Base-by-base conservation (phyloP, 2,329 filamentous ascomycete species). In the Monilinia fructigena region DNA sequence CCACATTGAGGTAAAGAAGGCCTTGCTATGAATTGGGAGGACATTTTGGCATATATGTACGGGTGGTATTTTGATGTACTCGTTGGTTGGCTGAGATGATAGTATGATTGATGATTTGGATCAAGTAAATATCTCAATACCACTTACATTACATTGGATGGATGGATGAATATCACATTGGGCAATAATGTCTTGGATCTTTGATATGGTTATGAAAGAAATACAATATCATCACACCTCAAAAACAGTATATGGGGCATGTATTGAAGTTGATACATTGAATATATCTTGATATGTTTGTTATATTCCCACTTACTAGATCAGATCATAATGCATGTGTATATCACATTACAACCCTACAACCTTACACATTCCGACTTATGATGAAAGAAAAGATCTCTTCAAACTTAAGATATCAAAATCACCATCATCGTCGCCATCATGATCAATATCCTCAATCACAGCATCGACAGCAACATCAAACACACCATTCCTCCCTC, bases 1-100 rank as follows among this genome's bases (percentile, higher is more conserved):
- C 65, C n/a, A 61, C 40, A 28, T 42, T 40, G 60, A 63, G 48
- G 53, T n/a, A 31, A 38, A 23, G 26, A 26, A n/a, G n/a, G 26
- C 20, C 18, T 50, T 26, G 14, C 42, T 20, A 47, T 5, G 52
- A 55, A 2, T 2, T 40, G 18, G 47, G 63, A n/a, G 59, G 31
- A 16, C 31, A 35, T 40, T 59, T 59, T 59, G 55, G 40, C 40
- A 45, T 47, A 47, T 20, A 7, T 20, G 48, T 50, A 38, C 8
- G 45, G 31, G 14, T 7, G 28, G 48, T 23, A n/a, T 18, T 48
- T 35, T 10, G 26, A n/a, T 48, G 31, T 42, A 28, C 42, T 48
- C 42, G 12, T 31, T 16, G 31, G 31, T 35, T 10, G 35, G 56
- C 18, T 28, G 31, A 35, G 20, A 48, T 23, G 26, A 20, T 18